These are phyloP conservation scores for Irpex lacteus DNA, from an alignment of 1,284 basidiomycete species.

Conservation along the genomic window DNA sequence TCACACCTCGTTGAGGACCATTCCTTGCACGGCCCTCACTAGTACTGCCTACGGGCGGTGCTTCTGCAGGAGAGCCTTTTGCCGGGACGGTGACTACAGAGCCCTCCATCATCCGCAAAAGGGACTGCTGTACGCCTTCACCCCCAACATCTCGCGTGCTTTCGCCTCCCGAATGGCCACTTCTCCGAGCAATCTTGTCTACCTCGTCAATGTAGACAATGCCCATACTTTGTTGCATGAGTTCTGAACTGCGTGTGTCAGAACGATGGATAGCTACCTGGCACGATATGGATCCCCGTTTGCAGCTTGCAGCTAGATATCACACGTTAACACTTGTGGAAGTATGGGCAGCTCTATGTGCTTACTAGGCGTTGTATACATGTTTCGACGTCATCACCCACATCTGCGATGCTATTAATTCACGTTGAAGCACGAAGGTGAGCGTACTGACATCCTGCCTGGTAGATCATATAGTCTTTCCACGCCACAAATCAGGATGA, in stretches of 20 bases:
- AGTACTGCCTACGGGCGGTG: slow-evolving; percentile 33
- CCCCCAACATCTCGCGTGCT: slow-evolving; percentile 90
- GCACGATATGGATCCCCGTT: slow-evolving; percentile 85
- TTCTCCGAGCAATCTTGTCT: slow-evolving; percentile 86
- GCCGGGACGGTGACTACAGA: slow-evolving; percentile 78
- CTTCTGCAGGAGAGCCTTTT: slow-evolving; percentile 56
- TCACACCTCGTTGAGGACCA: slow-evolving; percentile 31
- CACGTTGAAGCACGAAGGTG: slow-evolving; percentile 4
- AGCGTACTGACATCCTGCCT: slow-evolving; percentile 74
- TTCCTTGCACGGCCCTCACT: slow-evolving; percentile 35
- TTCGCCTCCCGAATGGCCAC: slow-evolving; percentile 58
- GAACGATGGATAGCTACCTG: slow-evolving; percentile 39
- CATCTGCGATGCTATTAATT: slow-evolving; percentile 50
- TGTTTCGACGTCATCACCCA: slow-evolving; percentile 93
- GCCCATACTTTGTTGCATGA: slow-evolving; percentile 57
- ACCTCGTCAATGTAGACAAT: slow-evolving; percentile 97
- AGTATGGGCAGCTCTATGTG: slow-evolving; percentile 4
- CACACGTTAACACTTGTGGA: slow-evolving; percentile 1
- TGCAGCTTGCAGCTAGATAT: slow-evolving; percentile 71
- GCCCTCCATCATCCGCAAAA: slow-evolving; percentile 93
- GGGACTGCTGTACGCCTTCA: slow-evolving; percentile 93
- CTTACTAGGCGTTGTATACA: slow-evolving; percentile 78
- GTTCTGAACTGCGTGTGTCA: slow-evolving; percentile 7
- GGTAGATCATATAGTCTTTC: background rate
- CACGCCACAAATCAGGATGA: slow-evolving; percentile 4